Evolutionary conservation across 495 filamentous ascomycete species (phyloP), one percentile per base, ranked within the genome.

Genomic region (Hyaloscypha bicolor): DNA sequence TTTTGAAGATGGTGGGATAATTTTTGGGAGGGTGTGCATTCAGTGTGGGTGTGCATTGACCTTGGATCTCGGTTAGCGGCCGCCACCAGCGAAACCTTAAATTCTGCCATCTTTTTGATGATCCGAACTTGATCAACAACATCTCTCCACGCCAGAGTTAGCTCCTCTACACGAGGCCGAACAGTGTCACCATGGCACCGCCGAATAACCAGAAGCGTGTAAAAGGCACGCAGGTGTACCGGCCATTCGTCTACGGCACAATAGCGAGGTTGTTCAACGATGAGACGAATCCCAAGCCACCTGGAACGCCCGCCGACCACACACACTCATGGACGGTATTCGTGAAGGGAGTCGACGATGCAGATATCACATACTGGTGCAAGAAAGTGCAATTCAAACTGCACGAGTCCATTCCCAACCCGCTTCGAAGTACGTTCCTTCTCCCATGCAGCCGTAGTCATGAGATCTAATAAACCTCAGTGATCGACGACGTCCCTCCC

Each of bases 351-450:
- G 79, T 96, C 70, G 89, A 93, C 75, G 91, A 89, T 75, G 87
- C 90, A 70, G 91, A 96, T 79, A 90, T 97, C 73, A 93, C 91
- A 60, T 93, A 95, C 80, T 99, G 95, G 91, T 85, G 98, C 69
- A 93, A 93, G 64, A 95, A 97, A 73, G 95, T 97, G 5, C 92
- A 96, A 76, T 98, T 99, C 83, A 97, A 97, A 76, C 86, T 99
- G 4, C 93, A 97, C 82, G 93, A 97, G 73, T 95, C 93, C 6
- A 97, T 97, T 76, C 86, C 91, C 42, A 94, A 97, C 75, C 88
- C 90, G 68, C 82, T 94, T 2, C 91, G 95, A 66, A 93, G 85
- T 86, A 51, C 16, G n/a, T 33, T 48, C 29, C 60, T 58, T n/a
- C 55, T 35, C 14, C 39, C 37, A 37, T 45, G 11, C 42, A 35